Conservation (phyloP, 2,329 filamentous ascomycete genomes). For the Pseudopithomyces maydicus region DNA sequence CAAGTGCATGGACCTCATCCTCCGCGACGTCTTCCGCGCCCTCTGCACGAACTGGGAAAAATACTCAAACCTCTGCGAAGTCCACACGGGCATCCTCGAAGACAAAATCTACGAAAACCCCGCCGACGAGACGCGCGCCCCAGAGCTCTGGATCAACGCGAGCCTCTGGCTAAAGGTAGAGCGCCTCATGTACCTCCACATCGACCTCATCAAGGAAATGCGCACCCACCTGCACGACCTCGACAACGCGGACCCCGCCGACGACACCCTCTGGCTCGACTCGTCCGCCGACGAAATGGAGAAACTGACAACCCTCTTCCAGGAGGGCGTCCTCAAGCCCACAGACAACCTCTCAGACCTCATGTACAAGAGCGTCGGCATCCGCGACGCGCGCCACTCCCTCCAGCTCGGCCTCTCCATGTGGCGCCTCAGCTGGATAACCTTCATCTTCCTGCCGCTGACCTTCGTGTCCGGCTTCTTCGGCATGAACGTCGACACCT, state of each 20-base stretch:
- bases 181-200: constrained; percentile 57
- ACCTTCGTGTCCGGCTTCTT: constrained; percentile 57
- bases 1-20: constrained; percentile 57
- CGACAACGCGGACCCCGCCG: constrained; percentile 36
- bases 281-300: constrained; percentile 49
- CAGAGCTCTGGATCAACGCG: constrained; percentile 58
- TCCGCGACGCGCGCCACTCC: constrained; percentile 56
- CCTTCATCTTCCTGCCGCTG: constrained; percentile 73
- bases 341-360: constrained; percentile 55
- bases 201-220: constrained; percentile 55
- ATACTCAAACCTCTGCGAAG: constrained; percentile 52
- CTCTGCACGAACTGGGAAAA: constrained; percentile 53
- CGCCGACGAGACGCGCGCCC: constrained; percentile 58
- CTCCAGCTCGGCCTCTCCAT: constrained; percentile 56
- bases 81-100: constrained; percentile 55
- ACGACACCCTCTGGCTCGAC: constrained; percentile 49
- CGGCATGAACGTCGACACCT: constrained; percentile 59
- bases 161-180: constrained; percentile 59
- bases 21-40: constrained; percentile 56
- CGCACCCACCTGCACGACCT: constrained; percentile 50
- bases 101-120: constrained; percentile 58
- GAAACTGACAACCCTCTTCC: constrained; percentile 53
- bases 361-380: constrained; percentile 60
- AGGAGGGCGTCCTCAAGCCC: constrained; percentile 57
- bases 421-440: constrained; percentile 68